A percentile compares a stretch with the other conserved stretches of the same genome.
Evolutionary conservation across 1,284 basidiomycete genomes (phyloP).

Genomic region (Naganishia sp.): DNA sequence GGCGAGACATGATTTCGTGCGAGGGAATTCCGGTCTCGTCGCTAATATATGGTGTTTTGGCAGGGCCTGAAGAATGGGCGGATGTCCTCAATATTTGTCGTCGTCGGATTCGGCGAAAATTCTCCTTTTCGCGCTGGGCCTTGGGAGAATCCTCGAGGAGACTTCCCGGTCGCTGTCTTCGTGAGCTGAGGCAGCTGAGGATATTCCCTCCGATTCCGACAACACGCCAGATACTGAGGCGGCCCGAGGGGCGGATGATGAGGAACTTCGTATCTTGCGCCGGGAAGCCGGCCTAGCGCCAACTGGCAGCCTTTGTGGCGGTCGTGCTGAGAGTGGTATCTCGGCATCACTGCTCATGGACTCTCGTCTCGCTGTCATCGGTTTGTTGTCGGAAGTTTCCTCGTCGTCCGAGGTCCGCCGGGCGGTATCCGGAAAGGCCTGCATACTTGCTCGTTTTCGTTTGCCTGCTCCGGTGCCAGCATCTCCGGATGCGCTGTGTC

Average conservation of each 20-base stretch:
- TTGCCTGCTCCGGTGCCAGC: constrained; percentile 37
- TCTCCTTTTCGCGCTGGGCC: constrained; percentile 9
- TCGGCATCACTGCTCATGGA: background rate
- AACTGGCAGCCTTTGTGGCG: background rate
- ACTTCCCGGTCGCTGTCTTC: background rate
- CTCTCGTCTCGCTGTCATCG: background rate
- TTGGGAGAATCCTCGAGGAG: background rate
- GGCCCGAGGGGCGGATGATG: background rate
- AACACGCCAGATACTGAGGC: background rate
- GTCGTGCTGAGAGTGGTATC: background rate
- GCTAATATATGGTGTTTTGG: too few relatives aligned
- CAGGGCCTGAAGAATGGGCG: too few relatives aligned
- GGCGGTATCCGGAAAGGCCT: constrained; percentile 35
- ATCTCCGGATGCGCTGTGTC: constrained; percentile 32
- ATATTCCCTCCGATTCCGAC: background rate
- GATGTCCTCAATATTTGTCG: background rate
- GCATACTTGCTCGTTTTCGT: constrained; percentile 48
- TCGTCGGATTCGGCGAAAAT: constrained; percentile 14
- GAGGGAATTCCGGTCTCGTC: too few relatives aligned
- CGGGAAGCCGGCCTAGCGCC: background rate
- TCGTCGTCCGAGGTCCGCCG: constrained; percentile 29
- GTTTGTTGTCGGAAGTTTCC: background rate
- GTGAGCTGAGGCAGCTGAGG: background rate
- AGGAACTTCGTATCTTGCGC: background rate
- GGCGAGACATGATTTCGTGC: too few relatives aligned